Conservation (phyloP, 1,139 yeast species). For the Saccharomyces hybrid region DNA sequence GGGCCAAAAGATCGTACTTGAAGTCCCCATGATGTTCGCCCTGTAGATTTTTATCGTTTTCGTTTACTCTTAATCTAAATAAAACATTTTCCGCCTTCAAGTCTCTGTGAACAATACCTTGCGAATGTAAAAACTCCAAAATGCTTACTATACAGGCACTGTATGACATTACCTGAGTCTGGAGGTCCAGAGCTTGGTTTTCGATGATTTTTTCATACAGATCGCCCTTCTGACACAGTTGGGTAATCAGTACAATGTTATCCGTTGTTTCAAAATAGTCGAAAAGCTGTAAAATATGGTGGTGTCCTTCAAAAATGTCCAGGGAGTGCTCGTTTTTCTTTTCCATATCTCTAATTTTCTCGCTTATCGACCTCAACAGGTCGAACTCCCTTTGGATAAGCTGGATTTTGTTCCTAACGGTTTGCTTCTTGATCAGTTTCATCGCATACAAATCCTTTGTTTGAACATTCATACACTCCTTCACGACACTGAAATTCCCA, state of each 20-base stretch:
- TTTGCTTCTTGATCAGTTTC: slow-evolving; percentile 27
- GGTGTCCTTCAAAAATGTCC: slow-evolving; percentile 37
- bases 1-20: slow-evolving; percentile 30
- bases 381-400: slow-evolving; percentile 30
- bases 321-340: slow-evolving; percentile 5
- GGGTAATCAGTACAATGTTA: slow-evolving; percentile 55
- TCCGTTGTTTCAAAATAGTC: slow-evolving; percentile 66
- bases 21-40: not conserved
- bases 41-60: slow-evolving; percentile 13
- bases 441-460: slow-evolving; percentile 29
- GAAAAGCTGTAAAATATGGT: slow-evolving; percentile 55
- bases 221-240: slow-evolving; percentile 62
- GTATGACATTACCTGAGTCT: slow-evolving; percentile 42
- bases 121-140: slow-evolving; percentile 58
- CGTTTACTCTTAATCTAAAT: slow-evolving; percentile 32
- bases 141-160: slow-evolving; percentile 45
- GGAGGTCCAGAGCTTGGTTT: slow-evolving; percentile 40
- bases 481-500: slow-evolving; percentile 32
- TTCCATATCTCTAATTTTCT: slow-evolving; percentile 21
- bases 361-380: slow-evolving; percentile 22
- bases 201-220: slow-evolving; percentile 51
- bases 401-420: slow-evolving; percentile 25
- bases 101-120: slow-evolving; percentile 77
- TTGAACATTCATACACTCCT: slow-evolving; percentile 28
- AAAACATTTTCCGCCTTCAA: slow-evolving; percentile 83